Evolutionary conservation across 345 rosid genomes (phyloP).

Genomic region (Brassica incana): DNA sequence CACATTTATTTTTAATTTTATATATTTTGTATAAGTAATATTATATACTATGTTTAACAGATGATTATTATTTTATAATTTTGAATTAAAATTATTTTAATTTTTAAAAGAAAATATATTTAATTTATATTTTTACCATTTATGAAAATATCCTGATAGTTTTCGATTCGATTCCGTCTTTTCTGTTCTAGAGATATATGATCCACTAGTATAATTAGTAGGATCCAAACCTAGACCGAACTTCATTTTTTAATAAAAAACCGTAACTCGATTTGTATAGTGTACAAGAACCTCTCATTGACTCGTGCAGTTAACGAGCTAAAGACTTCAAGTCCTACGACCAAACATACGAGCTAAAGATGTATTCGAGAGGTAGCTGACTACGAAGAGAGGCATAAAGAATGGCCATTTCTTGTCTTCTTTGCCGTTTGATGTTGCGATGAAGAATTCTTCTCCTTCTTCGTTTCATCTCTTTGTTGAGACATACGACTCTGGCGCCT

Average conservation of each 20-base stretch:
- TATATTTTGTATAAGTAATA: no score
- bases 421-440: neutral
- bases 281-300: constrained; percentile 40
- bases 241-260: neutral
- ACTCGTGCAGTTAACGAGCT: constrained; percentile 40
- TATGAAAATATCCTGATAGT: no score
- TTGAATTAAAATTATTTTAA: no score
- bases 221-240: no score
- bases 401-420: neutral
- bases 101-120: no score
- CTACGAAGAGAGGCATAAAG: neutral
- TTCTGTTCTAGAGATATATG: no score
- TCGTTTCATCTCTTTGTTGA: neutral
- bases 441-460: neutral
- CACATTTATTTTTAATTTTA: no score
- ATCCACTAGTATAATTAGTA: no score
- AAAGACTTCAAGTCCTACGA: constrained; percentile 39
- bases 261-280: constrained; percentile 47
- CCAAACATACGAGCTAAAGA: neutral
- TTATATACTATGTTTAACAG: no score
- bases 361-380: neutral
- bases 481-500: neutral
- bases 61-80: no score
- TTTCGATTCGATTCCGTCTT: no score
- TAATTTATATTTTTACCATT: no score